Evolutionary conservation across 495 filamentous ascomycete genomes (phyloP).

Genomic region (Penicillium verhagenii): DNA sequence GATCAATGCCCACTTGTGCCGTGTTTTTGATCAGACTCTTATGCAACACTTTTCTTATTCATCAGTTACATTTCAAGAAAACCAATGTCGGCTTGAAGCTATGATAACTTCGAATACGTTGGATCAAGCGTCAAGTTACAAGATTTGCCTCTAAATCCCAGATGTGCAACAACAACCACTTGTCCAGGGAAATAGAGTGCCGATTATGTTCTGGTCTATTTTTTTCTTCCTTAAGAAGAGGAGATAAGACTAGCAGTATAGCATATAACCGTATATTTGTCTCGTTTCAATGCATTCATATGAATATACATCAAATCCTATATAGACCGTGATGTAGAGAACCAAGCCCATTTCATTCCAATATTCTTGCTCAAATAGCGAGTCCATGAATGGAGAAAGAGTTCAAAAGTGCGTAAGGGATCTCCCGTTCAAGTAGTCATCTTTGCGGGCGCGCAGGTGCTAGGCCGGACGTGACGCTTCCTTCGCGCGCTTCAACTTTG

Average conservation of each 20-base stretch:
- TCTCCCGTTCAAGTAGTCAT: conserved; percentile 13
- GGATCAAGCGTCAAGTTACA: not conserved
- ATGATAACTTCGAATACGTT: not conserved
- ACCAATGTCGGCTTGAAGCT: not conserved
- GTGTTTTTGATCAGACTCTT: not conserved
- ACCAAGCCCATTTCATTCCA: not conserved
- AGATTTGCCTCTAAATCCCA: not conserved
- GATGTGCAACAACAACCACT: not conserved
- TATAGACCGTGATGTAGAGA: not conserved
- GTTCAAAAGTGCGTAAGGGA: conserved; percentile 1
- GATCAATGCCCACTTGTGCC: not conserved
- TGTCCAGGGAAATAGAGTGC: not conserved
- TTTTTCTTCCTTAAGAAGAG: not conserved
- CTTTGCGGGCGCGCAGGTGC: conserved; percentile 20
- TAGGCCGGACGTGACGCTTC: conserved; percentile 33
- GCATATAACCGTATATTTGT: not conserved
- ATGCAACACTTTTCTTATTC: too few species aligned
- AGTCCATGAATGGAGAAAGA: not conserved
- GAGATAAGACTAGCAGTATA: not conserved
- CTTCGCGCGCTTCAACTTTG: conserved; percentile 25
- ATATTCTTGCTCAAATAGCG: not conserved
- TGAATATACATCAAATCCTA: not conserved
- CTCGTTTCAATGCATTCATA: not conserved
- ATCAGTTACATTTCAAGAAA: not conserved
- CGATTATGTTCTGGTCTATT: not conserved